A percentile compares a stretch with the other conserved stretches of the same genome.
Evolutionary conservation across 768 basidiomycete genomes (phyloP).

Genomic region (Leucosporidium creatinivorum): DNA sequence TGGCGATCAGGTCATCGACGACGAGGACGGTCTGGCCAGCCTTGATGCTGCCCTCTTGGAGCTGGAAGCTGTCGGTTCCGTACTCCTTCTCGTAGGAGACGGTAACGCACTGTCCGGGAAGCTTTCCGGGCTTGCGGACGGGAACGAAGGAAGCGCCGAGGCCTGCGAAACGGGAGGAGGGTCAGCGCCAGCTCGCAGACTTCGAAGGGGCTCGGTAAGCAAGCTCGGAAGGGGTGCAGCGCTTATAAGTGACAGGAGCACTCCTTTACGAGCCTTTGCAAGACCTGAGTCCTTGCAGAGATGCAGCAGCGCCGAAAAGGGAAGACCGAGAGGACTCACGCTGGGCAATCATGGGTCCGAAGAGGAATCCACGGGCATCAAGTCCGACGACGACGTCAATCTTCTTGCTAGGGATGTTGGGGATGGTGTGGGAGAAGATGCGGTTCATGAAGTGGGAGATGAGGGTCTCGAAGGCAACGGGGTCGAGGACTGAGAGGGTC

Average conservation of each 20-base stretch:
- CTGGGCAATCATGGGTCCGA: constrained; percentile 86
- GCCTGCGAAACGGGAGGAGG: no score
- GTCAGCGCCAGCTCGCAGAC: no score
- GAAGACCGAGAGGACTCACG: constrained; percentile 40
- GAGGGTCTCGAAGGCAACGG: constrained; percentile 64
- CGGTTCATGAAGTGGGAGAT: constrained; percentile 83
- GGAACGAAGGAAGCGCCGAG: constrained; percentile 93
- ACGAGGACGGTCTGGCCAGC: constrained; percentile 77
- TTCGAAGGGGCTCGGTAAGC: no score
- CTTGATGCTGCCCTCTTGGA: constrained; percentile 78
- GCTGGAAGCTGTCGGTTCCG: constrained; percentile 74
- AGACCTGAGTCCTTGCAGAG: no score
- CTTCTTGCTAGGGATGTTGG: constrained; percentile 38
- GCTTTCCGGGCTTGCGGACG: constrained; percentile 85
- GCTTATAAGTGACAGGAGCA: no score
- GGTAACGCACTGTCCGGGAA: constrained; percentile 75
- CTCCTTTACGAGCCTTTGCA: no score
- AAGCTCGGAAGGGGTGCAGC: no score
- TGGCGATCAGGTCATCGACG: constrained; percentile 92
- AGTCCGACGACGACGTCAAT: constrained; percentile 83
- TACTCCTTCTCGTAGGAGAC: constrained; percentile 76
- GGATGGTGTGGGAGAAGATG: constrained; percentile 68
- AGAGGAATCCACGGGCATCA: constrained; percentile 88
- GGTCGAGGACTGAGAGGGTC: constrained; percentile 48
- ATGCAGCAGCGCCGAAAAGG: no score